Base-by-base conservation (phyloP, 768 basidiomycete genomes). In the Mycena olivaceomarginata region DNA sequence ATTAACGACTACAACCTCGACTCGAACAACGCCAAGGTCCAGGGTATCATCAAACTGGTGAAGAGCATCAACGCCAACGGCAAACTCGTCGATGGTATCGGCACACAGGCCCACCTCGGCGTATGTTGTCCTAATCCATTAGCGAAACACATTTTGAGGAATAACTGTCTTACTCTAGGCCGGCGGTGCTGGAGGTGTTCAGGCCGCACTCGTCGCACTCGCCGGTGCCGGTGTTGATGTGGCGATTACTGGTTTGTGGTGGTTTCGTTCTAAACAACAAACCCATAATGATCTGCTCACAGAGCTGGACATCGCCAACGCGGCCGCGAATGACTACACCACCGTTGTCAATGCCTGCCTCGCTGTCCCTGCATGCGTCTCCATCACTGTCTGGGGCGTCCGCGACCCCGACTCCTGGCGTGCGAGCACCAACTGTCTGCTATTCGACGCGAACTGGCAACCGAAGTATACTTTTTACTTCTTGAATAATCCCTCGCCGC, bases 1-100 rank as follows among this genome's bases (percentile, higher is more conserved):
- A 86, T 90, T 82, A 90, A 89, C 82, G 89, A 90, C 81, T 87
- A 84, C 82, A 90, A 89, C 81, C 83, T 90, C 25, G 90, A 91
- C 80, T 88, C 88, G 57, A 87, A 86, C 80, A 89, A 89, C 75
- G 86, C 87, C 62, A 91, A 91, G 73, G 82, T 84, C 6, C 82
- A 85, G 71, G 87, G 87, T 60, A 82, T 90, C 43, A 86, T 90
- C 72, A 88, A 87, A 74, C 80, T 86, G 31, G 79, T 88, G 40
- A 78, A 78, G 41, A 64, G 56, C 37, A 63, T 78, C 78, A 90
- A 90, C 82, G 79, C 85, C 62, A 82, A 80, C 53, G 82, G 83
- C 46, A 84, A 85, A 73, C 79, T 88, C 66, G 89, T 91, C 80
- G 89, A 91, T 72, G 90, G 89, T 75, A 87, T 90, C 76, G 90